phyloP scores from a whole-genome alignment of 345 rosid species.

The Lumnitzera racemosa region DNA sequence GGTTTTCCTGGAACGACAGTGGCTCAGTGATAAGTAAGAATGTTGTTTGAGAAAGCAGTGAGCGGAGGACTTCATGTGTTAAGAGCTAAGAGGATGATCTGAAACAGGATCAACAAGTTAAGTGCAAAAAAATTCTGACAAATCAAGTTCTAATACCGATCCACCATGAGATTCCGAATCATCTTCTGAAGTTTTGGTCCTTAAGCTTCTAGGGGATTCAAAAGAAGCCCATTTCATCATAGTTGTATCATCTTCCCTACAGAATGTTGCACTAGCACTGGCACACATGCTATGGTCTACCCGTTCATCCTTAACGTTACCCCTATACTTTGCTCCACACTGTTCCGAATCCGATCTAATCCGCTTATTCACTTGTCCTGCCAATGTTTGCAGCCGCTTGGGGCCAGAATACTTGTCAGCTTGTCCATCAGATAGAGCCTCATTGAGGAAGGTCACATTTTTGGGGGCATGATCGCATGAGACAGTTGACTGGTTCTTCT shows the following conservation, averaged over 20 bases:
- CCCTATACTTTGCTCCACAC: not conserved
- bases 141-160: constrained; percentile 26
- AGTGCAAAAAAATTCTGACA: no score
- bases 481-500: not conserved
- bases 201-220: constrained; percentile 38
- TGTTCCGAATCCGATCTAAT: constrained; percentile 13
- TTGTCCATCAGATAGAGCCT: constrained; percentile 12
- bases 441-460: not conserved
- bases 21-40: no score
- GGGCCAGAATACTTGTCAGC: constrained; percentile 1
- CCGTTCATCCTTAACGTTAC: constrained; percentile 5
- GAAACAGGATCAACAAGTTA: no score
- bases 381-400: no score
- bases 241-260: constrained; percentile 23
- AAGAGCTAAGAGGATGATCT: no score
- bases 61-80: no score
- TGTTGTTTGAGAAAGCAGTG: no score
- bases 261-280: constrained; percentile 21
- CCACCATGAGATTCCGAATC: constrained; percentile 36
- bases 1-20: constrained; percentile 19
- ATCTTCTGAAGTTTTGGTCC: constrained; percentile 35
- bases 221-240: constrained; percentile 36
- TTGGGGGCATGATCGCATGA: not conserved
- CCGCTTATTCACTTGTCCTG: constrained; percentile 17
- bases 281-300: constrained; percentile 19